These are phyloP conservation scores for Cochlearia excelsa DNA, from an alignment of 345 rosid species.

Conservation along the genomic window DNA sequence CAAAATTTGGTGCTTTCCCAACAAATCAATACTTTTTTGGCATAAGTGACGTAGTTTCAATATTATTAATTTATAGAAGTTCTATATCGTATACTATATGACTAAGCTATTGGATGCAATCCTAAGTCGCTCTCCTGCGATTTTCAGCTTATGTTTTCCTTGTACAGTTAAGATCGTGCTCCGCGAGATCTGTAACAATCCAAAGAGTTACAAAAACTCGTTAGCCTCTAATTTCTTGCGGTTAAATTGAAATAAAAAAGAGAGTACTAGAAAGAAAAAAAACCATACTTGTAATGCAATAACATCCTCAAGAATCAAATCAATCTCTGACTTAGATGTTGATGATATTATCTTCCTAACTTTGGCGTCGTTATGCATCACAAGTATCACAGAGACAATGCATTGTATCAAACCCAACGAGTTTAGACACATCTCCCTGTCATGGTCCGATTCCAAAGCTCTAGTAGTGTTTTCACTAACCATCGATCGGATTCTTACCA, in stretches of 20 bases:
- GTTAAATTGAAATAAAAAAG: background rate
- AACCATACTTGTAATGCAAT: slow-evolving; percentile 51
- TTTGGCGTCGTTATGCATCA: slow-evolving; percentile 55
- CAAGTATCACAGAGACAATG: slow-evolving; percentile 49
- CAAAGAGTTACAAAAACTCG: background rate
- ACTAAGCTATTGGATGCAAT: slow-evolving; percentile 32
- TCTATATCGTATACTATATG: background rate
- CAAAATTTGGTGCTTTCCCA: too few relatives aligned
- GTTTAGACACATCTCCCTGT: slow-evolving; percentile 22
- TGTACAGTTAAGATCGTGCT: slow-evolving; percentile 46
- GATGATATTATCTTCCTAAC: slow-evolving; percentile 40
- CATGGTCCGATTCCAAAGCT: slow-evolving; percentile 25
- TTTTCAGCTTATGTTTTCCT: slow-evolving; percentile 51
- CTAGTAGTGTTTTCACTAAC: slow-evolving; percentile 36
- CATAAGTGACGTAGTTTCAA: too few relatives aligned
- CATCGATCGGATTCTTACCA: slow-evolving; percentile 40
- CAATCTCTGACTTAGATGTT: slow-evolving; percentile 44
- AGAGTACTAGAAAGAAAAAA: slow-evolving; percentile 7
- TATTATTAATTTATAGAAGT: too few relatives aligned
- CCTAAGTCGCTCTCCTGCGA: slow-evolving; percentile 45
- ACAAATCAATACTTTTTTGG: too few relatives aligned
- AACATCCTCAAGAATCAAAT: slow-evolving; percentile 40
- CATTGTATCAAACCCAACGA: slow-evolving; percentile 40
- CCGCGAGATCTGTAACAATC: slow-evolving; percentile 41
- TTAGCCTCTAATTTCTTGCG: slow-evolving; percentile 1